Evolutionary conservation across 2,329 filamentous ascomycete species (phyloP).

Genomic region (Knufia petricola): DNA sequence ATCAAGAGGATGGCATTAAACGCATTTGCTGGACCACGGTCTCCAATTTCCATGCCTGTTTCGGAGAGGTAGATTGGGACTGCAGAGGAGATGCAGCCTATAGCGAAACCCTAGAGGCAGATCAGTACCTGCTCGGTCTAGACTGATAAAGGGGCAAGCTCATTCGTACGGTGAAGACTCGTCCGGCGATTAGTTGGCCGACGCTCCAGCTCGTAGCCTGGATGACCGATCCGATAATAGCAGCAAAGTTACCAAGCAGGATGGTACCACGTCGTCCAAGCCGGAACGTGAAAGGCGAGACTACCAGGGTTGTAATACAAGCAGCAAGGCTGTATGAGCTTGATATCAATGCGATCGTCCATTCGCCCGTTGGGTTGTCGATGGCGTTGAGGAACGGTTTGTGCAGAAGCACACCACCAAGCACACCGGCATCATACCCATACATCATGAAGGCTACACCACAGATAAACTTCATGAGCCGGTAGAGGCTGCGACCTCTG

Average conservation of each 20-base stretch:
- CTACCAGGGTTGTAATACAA: constrained; percentile 23
- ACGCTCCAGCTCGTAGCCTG: constrained; percentile 23
- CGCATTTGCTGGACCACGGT: constrained; percentile 23
- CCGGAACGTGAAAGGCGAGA: constrained; percentile 21
- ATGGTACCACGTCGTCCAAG: constrained; percentile 25
- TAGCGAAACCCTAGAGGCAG: constrained; percentile 24
- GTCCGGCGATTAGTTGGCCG: constrained; percentile 24
- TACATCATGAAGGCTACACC: constrained; percentile 29
- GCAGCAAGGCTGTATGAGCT: constrained; percentile 20
- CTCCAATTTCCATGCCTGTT: constrained; percentile 23
- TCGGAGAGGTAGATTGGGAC: constrained; percentile 27
- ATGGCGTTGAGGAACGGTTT: constrained; percentile 26
- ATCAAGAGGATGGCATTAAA: constrained; percentile 26
- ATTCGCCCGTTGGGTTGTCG: constrained; percentile 15
- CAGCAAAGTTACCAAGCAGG: constrained; percentile 22
- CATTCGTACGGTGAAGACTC: constrained; percentile 8
- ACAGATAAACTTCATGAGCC: constrained; percentile 16
- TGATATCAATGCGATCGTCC: constrained; percentile 25
- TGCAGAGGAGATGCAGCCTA: constrained; percentile 26
- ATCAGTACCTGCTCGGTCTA: no score
- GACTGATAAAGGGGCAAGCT: background rate
- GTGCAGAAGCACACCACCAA: constrained; percentile 27
- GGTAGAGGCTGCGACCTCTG: constrained; percentile 10
- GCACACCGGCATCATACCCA: constrained; percentile 29
- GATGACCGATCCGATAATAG: constrained; percentile 27